A percentile compares a stretch with the other conserved stretches of the same genome.
phyloP scores from a whole-genome alignment of 768 basidiomycete genomes.

The Boletus rubroflammeus region DNA sequence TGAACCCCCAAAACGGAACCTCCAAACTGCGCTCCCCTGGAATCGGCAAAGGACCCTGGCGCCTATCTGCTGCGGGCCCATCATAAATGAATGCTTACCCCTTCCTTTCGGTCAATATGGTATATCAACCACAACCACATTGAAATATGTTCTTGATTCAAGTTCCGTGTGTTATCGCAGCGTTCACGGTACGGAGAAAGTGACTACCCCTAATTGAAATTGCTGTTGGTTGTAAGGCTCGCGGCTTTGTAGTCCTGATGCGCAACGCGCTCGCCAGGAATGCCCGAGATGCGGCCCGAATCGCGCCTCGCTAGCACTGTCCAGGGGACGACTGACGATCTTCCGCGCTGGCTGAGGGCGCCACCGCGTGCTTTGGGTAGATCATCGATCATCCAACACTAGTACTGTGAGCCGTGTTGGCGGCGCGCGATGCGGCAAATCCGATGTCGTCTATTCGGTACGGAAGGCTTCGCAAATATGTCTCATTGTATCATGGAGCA shows the following conservation, averaged over 20 bases:
- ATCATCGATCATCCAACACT: too few relatives aligned
- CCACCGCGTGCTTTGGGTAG: not conserved
- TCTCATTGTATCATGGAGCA: not conserved
- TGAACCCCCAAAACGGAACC: too few relatives aligned
- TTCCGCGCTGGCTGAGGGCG: not conserved
- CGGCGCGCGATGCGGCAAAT: not conserved
- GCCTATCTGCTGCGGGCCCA: not conserved
- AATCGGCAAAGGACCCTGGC: not conserved
- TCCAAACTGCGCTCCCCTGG: not conserved
- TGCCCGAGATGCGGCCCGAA: not conserved
- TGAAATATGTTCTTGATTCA: not conserved
- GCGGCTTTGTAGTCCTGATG: not conserved
- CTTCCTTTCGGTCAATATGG: slow-evolving; percentile 11
- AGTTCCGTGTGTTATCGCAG: not conserved
- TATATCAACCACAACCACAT: not conserved
- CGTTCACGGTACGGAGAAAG: not conserved
- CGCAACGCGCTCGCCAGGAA: not conserved
- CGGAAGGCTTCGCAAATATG: not conserved
- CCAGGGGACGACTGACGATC: not conserved
- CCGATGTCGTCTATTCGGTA: not conserved
- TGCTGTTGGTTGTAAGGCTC: not conserved
- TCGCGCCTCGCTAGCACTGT: not conserved
- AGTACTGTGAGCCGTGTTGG: too few relatives aligned
- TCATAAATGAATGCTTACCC: slow-evolving; percentile 1
- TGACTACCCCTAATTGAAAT: not conserved